Evolutionary conservation across 1,284 basidiomycete species (phyloP).

Genomic region (Rhodotorula sp.): DNA sequence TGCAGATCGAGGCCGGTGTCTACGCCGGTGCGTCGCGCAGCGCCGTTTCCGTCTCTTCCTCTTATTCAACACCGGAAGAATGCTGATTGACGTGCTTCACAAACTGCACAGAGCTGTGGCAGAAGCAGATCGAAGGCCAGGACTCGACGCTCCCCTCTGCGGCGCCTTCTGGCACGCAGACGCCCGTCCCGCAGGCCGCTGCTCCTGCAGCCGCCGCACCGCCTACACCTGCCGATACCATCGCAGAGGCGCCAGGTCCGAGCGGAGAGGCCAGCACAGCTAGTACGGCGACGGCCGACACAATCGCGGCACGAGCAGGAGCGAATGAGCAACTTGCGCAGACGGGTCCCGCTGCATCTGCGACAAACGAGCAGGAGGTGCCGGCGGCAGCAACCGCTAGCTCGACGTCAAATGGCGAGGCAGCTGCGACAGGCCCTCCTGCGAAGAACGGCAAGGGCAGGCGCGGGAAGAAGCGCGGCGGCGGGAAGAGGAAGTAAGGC

Average conservation of each 20-base stretch:
- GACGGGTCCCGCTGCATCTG: no score
- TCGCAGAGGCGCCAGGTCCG: no score
- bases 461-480: not conserved
- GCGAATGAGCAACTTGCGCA: no score
- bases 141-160: not conserved
- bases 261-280: no score
- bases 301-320: no score
- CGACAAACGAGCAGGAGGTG: no score
- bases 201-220: no score
- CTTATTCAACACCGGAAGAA: not conserved
- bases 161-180: not conserved
- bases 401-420: no score
- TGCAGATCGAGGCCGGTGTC: conserved; percentile 33
- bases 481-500: not conserved
- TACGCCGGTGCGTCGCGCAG: conserved; percentile 33
- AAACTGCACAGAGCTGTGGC: conserved; percentile 38
- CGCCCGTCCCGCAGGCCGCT: not conserved
- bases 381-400: no score
- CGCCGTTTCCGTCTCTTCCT: not conserved
- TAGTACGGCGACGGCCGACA: no score
- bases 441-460: not conserved
- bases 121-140: conserved; percentile 42
- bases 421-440: not conserved
- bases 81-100: not conserved
- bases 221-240: no score